Conservation (phyloP, 345 rosid species). For the Sonneratia alba region DNA sequence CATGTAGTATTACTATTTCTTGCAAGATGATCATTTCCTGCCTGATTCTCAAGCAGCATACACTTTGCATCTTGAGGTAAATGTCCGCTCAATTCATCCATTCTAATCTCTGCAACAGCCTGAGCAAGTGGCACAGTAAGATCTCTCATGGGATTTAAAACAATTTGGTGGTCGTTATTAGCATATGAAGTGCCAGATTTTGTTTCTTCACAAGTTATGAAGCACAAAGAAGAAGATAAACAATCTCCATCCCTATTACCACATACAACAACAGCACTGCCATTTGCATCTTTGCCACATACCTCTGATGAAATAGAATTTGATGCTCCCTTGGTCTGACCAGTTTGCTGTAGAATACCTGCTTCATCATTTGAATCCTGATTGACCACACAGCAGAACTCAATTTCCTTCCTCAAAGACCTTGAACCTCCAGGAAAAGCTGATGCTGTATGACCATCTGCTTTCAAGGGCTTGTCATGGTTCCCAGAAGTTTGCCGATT, state of each 20-base stretch:
- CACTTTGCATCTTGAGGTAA: slow-evolving; percentile 19
- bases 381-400: slow-evolving; percentile 15
- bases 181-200: slow-evolving; percentile 19
- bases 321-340: slow-evolving; percentile 18
- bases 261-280: slow-evolving; percentile 10
- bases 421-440: slow-evolving; percentile 14
- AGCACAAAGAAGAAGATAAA: slow-evolving; percentile 18
- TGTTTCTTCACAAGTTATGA: slow-evolving; percentile 22
- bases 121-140: slow-evolving; percentile 11
- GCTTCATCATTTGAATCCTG: slow-evolving; percentile 22
- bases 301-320: slow-evolving; percentile 18
- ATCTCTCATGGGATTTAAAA: slow-evolving; percentile 20
- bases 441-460: slow-evolving; percentile 14
- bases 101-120: slow-evolving; percentile 12
- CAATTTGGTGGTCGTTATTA: slow-evolving; percentile 10
- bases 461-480: slow-evolving; percentile 13
- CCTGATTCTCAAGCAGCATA: slow-evolving; percentile 20
- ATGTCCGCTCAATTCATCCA: slow-evolving; percentile 19
- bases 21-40: slow-evolving; percentile 12
- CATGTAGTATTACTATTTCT: slow-evolving; percentile 16
- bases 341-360: slow-evolving; percentile 15
- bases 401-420: slow-evolving; percentile 15
- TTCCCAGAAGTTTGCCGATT: slow-evolving; percentile 13
- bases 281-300: slow-evolving; percentile 12
- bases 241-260: slow-evolving; percentile 22